phyloP scores from a whole-genome alignment of 2,329 filamentous ascomycete genomes.

The Pseudocercospora musae region DNA sequence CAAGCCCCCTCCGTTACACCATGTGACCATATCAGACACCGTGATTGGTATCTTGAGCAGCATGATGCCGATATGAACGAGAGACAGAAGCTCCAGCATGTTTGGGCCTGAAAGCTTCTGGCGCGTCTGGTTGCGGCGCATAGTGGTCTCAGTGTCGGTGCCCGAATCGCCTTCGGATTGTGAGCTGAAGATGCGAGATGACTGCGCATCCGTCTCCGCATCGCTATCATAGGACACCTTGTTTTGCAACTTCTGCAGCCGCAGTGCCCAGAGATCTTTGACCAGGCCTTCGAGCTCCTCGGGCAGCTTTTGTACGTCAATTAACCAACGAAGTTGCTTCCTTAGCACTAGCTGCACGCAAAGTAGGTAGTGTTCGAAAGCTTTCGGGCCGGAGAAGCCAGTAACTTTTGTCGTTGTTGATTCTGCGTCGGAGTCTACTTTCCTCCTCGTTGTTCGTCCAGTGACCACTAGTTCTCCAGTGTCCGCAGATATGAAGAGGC shows the following conservation, averaged over 20 bases:
- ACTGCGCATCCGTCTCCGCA: constrained; percentile 36
- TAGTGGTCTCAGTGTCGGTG: constrained; percentile 30
- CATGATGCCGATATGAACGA: constrained; percentile 77
- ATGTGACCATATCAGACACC: constrained; percentile 66
- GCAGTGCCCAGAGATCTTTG: constrained; percentile 79
- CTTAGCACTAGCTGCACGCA: constrained; percentile 80
- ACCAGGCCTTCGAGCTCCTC: constrained; percentile 63
- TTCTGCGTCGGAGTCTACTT: constrained; percentile 30
- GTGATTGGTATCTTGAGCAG: constrained; percentile 74
- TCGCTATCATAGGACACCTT: constrained; percentile 32
- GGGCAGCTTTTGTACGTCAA: constrained; percentile 64
- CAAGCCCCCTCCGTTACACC: constrained; percentile 65
- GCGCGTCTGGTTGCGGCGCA: constrained; percentile 37
- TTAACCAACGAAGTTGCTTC: constrained; percentile 73
- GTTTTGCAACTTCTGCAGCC: constrained; percentile 58
- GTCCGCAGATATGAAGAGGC: constrained; percentile 33
- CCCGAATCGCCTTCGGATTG: constrained; percentile 51
- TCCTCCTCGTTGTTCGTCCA: constrained; percentile 30
- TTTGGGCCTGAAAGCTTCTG: constrained; percentile 54
- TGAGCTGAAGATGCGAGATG: constrained; percentile 57
- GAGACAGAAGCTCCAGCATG: constrained; percentile 68
- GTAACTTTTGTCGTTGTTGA: constrained; percentile 24
- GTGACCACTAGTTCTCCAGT: constrained; percentile 30
- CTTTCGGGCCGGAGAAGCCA: constrained; percentile 60
- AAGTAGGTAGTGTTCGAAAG: constrained; percentile 75